Base-by-base conservation (phyloP, 2,329 filamentous ascomycete genomes). In the Aspergillus caelatus region DNA sequence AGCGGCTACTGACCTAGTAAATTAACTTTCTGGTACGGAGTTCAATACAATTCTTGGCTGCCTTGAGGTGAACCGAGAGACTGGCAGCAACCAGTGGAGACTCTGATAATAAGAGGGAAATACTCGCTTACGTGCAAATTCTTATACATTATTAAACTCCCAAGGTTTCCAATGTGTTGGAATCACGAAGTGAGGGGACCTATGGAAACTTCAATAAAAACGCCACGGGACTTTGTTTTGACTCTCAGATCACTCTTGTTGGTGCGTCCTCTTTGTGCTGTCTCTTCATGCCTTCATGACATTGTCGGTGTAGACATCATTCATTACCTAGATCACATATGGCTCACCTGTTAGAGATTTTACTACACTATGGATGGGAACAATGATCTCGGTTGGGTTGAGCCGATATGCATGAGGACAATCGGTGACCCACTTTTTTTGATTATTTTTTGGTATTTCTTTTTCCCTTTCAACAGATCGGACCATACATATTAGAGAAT, bases 151-250 rank as follows among this genome's bases (percentile, higher is more conserved):
- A 34, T 23, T 32, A 45, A 57, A 45, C 34, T 43, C 23, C 56
- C 11, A 30, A 58, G 36, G 43, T 58, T 62, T 52, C 36, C 23
- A 14, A 62, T 55, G 57, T 55, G 34, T 52, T 28, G 54, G 48
- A 19, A 56, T 28, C 16, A 26, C 30, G 54, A 63, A 52, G 63
- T 34, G 59, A 62, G 55, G 62, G 61, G 64, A 57, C 50, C 50
- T 50, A 46, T 26, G 48, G 53, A 63, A 57, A 54, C 59, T 62
- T 65, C 61, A 65, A 67, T 65, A 65, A 57, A 58, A 48, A 54
- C 53, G 62, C 61, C 63, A 67, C 63, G 26, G 14, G 43, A 50
- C 19, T 26, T 26, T 23, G 21, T 32, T 52, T 30, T 30, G 28
- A 52, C 48, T 34, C 48, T 34, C 48, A 21, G 48, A 52, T 30